These are phyloP conservation scores for Verticillium isaacii DNA, from an alignment of 2,329 filamentous ascomycete genomes.

Conservation along the genomic window DNA sequence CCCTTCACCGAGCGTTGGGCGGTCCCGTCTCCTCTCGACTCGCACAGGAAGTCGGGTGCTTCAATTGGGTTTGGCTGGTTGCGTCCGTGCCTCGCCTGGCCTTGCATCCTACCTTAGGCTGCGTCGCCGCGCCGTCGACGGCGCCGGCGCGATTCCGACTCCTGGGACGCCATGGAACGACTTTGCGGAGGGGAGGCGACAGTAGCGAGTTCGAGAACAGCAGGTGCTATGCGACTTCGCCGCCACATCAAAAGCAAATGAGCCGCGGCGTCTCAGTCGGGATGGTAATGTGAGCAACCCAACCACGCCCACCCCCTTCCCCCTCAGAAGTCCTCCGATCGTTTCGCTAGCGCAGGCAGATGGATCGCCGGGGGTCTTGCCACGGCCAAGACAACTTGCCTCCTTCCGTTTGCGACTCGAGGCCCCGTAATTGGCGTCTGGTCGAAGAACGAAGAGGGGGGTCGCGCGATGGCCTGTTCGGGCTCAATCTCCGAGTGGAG, in stretches of 20 bases:
- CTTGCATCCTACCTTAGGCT: neutral
- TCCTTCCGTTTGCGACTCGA: conserved; percentile 1
- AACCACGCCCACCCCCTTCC: neutral
- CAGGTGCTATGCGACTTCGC: neutral
- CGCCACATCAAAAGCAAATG: neutral
- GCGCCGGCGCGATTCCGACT: neutral
- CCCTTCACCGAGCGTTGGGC: neutral
- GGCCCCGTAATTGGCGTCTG: neutral
- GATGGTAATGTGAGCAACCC: neutral
- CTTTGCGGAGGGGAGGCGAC: neutral
- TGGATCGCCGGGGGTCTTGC: conserved; percentile 1
- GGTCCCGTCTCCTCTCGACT: neutral
- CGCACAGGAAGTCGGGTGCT: neutral
- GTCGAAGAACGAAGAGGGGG: neutral
- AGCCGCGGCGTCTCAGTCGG: neutral
- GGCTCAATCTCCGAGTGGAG: conserved; percentile 6
- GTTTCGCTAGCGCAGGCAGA: conserved; percentile 2
- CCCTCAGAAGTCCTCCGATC: neutral
- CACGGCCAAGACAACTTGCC: neutral
- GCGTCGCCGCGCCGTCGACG: neutral
- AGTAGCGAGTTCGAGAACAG: neutral
- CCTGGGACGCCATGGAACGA: neutral
- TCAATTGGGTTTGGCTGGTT: neutral
- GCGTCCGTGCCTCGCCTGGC: neutral
- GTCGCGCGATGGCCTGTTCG: neutral